Percentiles rank a stretch among this genome's conserved stretches.
Conservation (phyloP, 1,284 basidiomycete species). For the Melampsora americana region DNA sequence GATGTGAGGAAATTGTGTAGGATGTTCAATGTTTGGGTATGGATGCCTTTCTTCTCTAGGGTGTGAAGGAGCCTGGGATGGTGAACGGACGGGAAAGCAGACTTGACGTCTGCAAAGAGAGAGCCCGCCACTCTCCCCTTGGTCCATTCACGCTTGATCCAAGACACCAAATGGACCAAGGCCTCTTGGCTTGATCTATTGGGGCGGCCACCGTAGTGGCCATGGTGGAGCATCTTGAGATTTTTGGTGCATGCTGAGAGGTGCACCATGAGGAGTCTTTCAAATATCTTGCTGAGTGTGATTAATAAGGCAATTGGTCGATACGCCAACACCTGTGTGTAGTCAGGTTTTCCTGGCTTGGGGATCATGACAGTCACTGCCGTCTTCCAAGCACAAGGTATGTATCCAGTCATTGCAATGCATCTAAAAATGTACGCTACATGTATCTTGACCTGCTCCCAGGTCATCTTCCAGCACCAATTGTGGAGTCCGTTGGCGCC, state of each 20-base stretch:
- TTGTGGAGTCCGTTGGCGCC: conserved; percentile 3
- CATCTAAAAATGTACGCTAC: too few relatives aligned
- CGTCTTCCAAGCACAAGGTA: not conserved
- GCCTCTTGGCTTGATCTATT: not conserved
- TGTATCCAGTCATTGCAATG: not conserved
- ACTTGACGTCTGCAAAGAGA: conserved; percentile 16
- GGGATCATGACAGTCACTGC: conserved; percentile 6
- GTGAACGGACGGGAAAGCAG: conserved; percentile 16
- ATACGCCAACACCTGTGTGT: not conserved
- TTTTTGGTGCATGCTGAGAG: not conserved
- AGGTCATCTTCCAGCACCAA: not conserved
- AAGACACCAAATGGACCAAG: not conserved
- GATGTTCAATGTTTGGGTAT: too few relatives aligned
- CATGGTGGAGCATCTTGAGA: not conserved
- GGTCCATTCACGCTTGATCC: conserved; percentile 1
- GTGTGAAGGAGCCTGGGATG: not conserved
- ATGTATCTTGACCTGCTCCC: not conserved
- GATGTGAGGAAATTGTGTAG: too few relatives aligned
- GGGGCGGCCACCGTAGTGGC: not conserved
- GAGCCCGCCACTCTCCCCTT: not conserved
- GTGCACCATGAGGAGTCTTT: too few relatives aligned
- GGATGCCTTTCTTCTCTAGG: not conserved
- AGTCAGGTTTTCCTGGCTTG: conserved; percentile 7
- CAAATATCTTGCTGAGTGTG: too few relatives aligned
- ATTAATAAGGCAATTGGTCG: conserved; percentile 10